A percentile compares a stretch with the other conserved stretches of the same genome.
phyloP scores from a whole-genome alignment of 148 eudicot species.

The Vaccinium myrtillus region DNA sequence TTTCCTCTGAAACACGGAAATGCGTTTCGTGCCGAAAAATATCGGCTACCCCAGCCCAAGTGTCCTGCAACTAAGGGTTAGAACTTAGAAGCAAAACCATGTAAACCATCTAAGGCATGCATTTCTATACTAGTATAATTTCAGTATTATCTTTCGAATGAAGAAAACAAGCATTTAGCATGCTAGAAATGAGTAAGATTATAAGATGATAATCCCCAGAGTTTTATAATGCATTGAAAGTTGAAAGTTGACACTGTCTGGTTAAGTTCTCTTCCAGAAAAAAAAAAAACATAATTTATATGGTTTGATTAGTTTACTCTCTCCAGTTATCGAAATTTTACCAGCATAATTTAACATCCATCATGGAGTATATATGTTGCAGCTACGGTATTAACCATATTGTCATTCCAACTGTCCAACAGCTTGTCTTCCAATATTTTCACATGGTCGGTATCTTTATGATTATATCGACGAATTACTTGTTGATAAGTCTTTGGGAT shows the following conservation, averaged over 20 bases:
- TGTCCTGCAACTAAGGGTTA: no score
- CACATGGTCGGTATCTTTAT: not conserved
- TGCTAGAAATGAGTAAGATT: not conserved
- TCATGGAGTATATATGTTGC: not conserved
- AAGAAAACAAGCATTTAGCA: not conserved
- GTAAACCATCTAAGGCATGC: not conserved
- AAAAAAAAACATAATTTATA: not conserved
- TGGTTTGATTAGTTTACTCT: not conserved
- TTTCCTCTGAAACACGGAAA: no score
- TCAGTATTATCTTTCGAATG: not conserved
- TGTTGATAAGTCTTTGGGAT: not conserved
- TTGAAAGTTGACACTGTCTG: not conserved
- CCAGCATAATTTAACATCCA: not conserved
- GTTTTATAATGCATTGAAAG: not conserved
- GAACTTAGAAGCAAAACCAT: not conserved
- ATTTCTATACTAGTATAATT: not conserved
- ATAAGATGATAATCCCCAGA: not conserved
- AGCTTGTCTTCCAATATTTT: not conserved
- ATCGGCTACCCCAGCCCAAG: no score
- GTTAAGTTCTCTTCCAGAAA: no score
- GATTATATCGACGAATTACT: not conserved
- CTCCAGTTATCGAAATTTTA: not conserved
- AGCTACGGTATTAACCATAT: not conserved
- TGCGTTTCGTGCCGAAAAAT: no score
- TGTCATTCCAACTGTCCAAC: not conserved